phyloP scores from a whole-genome alignment of 2,329 filamentous ascomycete species.

The Fusarium sulawesiense region DNA sequence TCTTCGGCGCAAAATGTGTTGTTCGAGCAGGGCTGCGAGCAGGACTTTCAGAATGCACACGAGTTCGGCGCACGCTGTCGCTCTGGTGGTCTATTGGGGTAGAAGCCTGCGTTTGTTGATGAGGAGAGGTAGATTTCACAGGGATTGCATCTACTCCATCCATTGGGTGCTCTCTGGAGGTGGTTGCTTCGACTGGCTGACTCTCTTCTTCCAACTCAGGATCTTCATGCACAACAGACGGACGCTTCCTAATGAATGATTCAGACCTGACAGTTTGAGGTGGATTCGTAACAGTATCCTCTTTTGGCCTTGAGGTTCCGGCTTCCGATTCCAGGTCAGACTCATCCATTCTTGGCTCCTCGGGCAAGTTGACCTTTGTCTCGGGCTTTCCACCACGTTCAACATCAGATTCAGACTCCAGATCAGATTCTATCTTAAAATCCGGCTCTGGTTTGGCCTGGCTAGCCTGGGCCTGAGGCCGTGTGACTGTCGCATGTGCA shows the following conservation, averaged over 20 bases:
- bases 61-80: slow-evolving; percentile 42
- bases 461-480: neutral
- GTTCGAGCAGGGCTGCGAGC: slow-evolving; percentile 73
- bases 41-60: slow-evolving; percentile 69
- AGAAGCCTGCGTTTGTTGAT: neutral
- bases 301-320: neutral
- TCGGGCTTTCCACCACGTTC: neutral
- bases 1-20: slow-evolving; percentile 72
- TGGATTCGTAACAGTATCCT: neutral
- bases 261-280: neutral
- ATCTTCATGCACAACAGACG: slow-evolving; percentile 61
- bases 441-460: slow-evolving; percentile 8
- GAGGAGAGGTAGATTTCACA: slow-evolving; percentile 40
- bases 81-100: slow-evolving; percentile 30
- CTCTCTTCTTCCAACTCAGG: slow-evolving; percentile 52
- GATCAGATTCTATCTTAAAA: slow-evolving; percentile 19
- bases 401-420: slow-evolving; percentile 21
- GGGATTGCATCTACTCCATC: slow-evolving; percentile 52
- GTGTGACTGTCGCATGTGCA: neutral
- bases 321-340: slow-evolving; percentile 10
- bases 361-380: neutral
- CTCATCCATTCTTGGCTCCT: slow-evolving; percentile 12
- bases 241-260: slow-evolving; percentile 49
- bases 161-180: slow-evolving; percentile 1
- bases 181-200: slow-evolving; percentile 21